A percentile compares a stretch with the other conserved stretches of the same genome.
Evolutionary conservation across 2,329 filamentous ascomycete species (phyloP).

Genomic region (Pyricularia pennisetigena): DNA sequence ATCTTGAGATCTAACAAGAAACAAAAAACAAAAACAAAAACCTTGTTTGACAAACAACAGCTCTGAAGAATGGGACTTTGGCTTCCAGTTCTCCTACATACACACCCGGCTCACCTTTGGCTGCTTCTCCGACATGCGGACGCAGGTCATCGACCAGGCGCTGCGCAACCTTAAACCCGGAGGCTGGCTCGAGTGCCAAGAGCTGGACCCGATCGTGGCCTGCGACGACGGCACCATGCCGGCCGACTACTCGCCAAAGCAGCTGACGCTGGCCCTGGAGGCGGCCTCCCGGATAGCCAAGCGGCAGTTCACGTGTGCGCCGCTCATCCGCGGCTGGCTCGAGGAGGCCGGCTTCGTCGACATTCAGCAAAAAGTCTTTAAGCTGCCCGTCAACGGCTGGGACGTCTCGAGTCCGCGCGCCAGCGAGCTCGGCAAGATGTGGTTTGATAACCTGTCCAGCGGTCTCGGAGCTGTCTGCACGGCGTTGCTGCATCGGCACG

Average conservation of each 20-base stretch:
- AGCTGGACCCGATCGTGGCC: conserved; percentile 21
- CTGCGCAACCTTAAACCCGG: conserved; percentile 39
- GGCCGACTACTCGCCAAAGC: conserved; percentile 7
- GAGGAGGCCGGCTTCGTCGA: conserved; percentile 20
- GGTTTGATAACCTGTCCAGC: conserved; percentile 17
- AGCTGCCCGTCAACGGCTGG: conserved; percentile 24
- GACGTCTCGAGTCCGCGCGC: background rate
- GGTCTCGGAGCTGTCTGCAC: conserved; percentile 21
- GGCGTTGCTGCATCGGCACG: conserved; percentile 22
- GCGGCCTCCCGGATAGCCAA: conserved; percentile 9
- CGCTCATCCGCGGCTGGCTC: conserved; percentile 15
- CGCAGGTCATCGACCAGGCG: conserved; percentile 39
- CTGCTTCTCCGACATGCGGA: conserved; percentile 38
- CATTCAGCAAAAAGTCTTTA: conserved; percentile 17
- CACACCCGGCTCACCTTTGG: conserved; percentile 39
- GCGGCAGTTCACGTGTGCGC: conserved; percentile 11
- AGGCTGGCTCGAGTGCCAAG: conserved; percentile 46
- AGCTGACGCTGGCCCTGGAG: conserved; percentile 14
- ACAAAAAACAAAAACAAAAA: conserved; percentile 11
- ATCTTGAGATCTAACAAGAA: background rate
- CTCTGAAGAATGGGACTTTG: conserved; percentile 39
- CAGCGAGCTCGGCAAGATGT: conserved; percentile 18
- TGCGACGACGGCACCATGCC: conserved; percentile 18
- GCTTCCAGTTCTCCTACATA: conserved; percentile 45
- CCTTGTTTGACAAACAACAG: conserved; percentile 9